These are phyloP conservation scores for Sordaria brevicollis DNA, from an alignment of 495 filamentous ascomycete genomes.

Conservation along the genomic window DNA sequence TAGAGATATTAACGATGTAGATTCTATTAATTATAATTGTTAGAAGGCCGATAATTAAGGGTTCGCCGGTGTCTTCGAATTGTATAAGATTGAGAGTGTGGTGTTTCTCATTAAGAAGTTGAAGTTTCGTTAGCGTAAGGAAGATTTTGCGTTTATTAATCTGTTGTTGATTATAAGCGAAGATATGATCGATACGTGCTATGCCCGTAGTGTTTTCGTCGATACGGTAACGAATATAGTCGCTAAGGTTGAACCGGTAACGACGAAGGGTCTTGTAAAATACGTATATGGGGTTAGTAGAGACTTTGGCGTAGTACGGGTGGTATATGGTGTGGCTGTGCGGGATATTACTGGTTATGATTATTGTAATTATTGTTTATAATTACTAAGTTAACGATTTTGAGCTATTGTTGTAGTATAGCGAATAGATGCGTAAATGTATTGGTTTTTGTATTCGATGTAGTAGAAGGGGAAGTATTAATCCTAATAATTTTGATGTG, in stretches of 20 bases:
- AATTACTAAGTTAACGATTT: too few relatives aligned
- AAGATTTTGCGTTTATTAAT: not conserved
- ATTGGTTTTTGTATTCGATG: too few relatives aligned
- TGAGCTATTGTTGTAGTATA: too few relatives aligned
- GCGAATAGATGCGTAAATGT: too few relatives aligned
- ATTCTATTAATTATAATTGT: not conserved
- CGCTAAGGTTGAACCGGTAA: not conserved
- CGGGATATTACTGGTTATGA: too few relatives aligned
- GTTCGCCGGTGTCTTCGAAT: not conserved
- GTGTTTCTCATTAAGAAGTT: not conserved
- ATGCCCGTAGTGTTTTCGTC: not conserved
- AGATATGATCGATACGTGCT: not conserved
- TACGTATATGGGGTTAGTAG: not conserved
- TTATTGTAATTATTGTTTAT: too few relatives aligned
- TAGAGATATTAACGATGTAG: not conserved
- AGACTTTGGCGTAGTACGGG: not conserved
- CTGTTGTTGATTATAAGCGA: not conserved
- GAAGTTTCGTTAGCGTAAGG: not conserved
- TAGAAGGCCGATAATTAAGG: not conserved
- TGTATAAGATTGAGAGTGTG: not conserved
- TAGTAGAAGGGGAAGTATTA: too few relatives aligned
- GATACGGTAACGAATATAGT: not conserved
- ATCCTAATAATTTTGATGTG: too few relatives aligned
- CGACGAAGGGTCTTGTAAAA: not conserved
- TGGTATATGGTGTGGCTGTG: too few relatives aligned